phyloP scores from a whole-genome alignment of 179 eudicot genomes.

The Amaranthus tricolor region DNA sequence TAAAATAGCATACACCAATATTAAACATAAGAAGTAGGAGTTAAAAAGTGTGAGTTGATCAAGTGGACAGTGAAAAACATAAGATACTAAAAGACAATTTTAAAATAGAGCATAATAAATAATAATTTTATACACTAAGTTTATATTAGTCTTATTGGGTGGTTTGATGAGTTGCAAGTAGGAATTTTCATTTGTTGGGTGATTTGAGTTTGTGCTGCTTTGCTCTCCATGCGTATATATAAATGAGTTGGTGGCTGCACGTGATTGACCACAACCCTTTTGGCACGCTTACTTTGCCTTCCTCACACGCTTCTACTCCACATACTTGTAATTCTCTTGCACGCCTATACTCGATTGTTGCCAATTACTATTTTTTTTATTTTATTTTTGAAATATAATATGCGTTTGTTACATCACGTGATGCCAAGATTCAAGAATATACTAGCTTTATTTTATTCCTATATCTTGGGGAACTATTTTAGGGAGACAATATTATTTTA shows the following conservation, averaged over 20 bases:
- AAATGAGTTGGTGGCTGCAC: constrained; percentile 1
- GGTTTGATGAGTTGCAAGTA: no score
- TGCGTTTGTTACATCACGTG: not conserved
- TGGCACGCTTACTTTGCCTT: constrained; percentile 7
- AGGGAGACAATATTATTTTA: no score
- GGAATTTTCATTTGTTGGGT: no score
- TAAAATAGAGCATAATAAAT: no score
- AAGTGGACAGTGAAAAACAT: no score
- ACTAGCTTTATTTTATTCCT: constrained; percentile 7
- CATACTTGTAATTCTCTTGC: constrained; percentile 11
- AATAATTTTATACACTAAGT: no score
- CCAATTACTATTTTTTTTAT: not conserved
- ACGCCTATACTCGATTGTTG: constrained; percentile 20
- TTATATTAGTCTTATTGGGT: no score
- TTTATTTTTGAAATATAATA: not conserved
- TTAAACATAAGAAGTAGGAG: no score
- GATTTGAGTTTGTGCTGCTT: not conserved
- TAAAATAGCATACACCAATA: no score
- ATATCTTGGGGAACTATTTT: no score
- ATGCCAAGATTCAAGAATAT: constrained; percentile 15
- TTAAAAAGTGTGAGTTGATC: no score
- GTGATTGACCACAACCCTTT: constrained; percentile 6
- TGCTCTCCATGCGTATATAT: constrained; percentile 12
- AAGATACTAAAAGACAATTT: no score
- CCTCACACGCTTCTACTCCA: not conserved